These are phyloP conservation scores for Cocos nucifera DNA, from an alignment of 176 grass and related monocot genomes.

Conservation along the genomic window DNA sequence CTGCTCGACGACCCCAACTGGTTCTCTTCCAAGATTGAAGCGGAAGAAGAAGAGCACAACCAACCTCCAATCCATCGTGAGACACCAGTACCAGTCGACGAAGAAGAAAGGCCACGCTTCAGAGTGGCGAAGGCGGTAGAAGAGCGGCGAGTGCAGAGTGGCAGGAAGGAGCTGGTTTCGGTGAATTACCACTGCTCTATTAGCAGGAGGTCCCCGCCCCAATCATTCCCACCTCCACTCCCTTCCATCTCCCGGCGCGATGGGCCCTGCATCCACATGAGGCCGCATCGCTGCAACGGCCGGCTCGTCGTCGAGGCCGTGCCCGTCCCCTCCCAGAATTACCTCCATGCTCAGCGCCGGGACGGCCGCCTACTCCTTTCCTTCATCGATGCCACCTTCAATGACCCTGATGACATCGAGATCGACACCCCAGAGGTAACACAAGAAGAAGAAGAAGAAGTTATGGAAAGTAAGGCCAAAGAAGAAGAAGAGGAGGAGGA, in stretches of 20 bases:
- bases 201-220: slow-evolving; percentile 24
- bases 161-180: slow-evolving; percentile 23
- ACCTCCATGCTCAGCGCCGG: slow-evolving; percentile 65
- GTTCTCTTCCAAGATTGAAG: slow-evolving; percentile 21
- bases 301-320: slow-evolving; percentile 75
- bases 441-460: neutral
- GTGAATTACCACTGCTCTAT: slow-evolving; percentile 76
- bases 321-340: slow-evolving; percentile 52
- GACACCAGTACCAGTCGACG: too few relatives aligned
- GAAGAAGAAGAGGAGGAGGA: neutral
- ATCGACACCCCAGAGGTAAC: neutral
- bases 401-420: slow-evolving; percentile 10
- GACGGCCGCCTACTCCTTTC: slow-evolving; percentile 66
- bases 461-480: neutral
- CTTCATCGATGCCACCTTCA: slow-evolving; percentile 51
- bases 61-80: too few relatives aligned
- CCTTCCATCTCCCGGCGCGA: slow-evolving; percentile 66
- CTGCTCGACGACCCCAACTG: slow-evolving; percentile 10
- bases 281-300: slow-evolving; percentile 49
- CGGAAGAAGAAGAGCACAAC: too few relatives aligned
- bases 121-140: too few relatives aligned
- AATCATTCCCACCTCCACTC: slow-evolving; percentile 64
- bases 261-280: slow-evolving; percentile 69
- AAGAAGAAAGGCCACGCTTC: too few relatives aligned
- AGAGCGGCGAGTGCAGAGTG: too few relatives aligned